phyloP scores from a whole-genome alignment of 2,329 filamentous ascomycete genomes.

The Colletotrichum theobromicola region DNA sequence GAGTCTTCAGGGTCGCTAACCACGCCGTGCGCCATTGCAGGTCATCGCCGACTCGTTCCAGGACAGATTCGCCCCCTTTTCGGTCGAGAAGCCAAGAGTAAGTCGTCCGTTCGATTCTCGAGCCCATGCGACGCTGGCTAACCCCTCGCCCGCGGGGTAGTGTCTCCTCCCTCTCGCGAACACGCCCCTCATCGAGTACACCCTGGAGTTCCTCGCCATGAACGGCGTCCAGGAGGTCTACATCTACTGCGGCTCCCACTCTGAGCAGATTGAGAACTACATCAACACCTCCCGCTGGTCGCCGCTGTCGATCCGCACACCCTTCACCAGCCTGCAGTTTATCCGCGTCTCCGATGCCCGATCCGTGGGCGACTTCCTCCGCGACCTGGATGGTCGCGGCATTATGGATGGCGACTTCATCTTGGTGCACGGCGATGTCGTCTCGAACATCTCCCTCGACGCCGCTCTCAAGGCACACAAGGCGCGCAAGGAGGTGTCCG shows the following conservation, averaged over 20 bases:
- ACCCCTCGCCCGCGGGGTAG: constrained; percentile 45
- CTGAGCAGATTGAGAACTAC: constrained; percentile 86
- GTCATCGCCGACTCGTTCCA: constrained; percentile 95
- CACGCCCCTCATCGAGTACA: constrained; percentile 95
- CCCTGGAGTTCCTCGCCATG: constrained; percentile 93
- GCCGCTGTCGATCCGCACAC: constrained; percentile 55
- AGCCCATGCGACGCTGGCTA: constrained; percentile 21
- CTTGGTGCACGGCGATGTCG: constrained; percentile 88
- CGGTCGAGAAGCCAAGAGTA: constrained; percentile 86
- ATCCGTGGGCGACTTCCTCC: constrained; percentile 92
- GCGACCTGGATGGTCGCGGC: constrained; percentile 86
- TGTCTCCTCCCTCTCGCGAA: constrained; percentile 94
- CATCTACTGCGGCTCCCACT: constrained; percentile 88
- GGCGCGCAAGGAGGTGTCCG: constrained; percentile 79
- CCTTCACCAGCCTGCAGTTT: constrained; percentile 83
- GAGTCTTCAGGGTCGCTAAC: constrained; percentile 6
- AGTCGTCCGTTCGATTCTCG: constrained; percentile 30
- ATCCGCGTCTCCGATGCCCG: constrained; percentile 83
- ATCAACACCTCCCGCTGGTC: constrained; percentile 80
- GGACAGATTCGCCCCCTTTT: constrained; percentile 88
- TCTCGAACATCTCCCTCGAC: constrained; percentile 89
- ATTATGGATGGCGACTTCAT: constrained; percentile 91
- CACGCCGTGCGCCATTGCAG: constrained; percentile 44
- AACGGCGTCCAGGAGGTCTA: constrained; percentile 94
- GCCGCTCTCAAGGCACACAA: constrained; percentile 79